These are phyloP conservation scores for Pythium grandisporangium DNA, from an alignment of 352 stramenopile species.

Conservation along the genomic window DNA sequence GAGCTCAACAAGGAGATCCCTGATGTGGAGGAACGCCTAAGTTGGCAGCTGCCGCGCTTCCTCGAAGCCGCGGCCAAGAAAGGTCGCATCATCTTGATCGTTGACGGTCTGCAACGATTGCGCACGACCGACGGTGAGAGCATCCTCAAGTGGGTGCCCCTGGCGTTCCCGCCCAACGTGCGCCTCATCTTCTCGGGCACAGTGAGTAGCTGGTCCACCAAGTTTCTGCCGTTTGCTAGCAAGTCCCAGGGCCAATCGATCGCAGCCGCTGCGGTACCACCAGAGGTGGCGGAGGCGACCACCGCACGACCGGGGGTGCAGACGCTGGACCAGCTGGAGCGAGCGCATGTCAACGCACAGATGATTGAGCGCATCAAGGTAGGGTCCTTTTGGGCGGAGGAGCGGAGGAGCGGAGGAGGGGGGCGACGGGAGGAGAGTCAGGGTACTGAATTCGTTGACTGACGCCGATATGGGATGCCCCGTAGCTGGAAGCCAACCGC, in stretches of 20 bases:
- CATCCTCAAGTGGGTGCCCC: slow-evolving; percentile 88
- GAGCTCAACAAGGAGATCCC: slow-evolving; percentile 82
- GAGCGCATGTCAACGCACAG: slow-evolving; percentile 43
- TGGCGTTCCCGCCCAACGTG: slow-evolving; percentile 83
- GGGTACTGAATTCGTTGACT: no score
- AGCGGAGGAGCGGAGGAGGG: no score
- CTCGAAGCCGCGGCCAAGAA: slow-evolving; percentile 87
- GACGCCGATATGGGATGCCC: background rate
- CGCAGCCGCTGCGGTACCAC: slow-evolving; percentile 1
- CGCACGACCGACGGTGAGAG: slow-evolving; percentile 81
- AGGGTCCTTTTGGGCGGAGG: background rate
- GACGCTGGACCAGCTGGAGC: slow-evolving; percentile 45
- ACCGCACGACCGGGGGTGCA: slow-evolving; percentile 17
- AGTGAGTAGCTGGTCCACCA: slow-evolving; percentile 33
- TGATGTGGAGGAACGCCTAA: slow-evolving; percentile 77
- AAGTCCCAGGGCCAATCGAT: slow-evolving; percentile 1
- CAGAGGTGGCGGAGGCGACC: no score
- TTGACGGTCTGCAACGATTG: slow-evolving; percentile 84
- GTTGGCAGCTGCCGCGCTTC: slow-evolving; percentile 88
- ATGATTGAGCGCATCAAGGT: slow-evolving; percentile 81
- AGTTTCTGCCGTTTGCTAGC: slow-evolving; percentile 18
- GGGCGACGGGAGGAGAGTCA: no score
- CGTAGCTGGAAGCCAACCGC: slow-evolving; percentile 60
- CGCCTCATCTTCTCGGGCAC: slow-evolving; percentile 78
- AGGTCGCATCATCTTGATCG: slow-evolving; percentile 83